A percentile compares a stretch with the other conserved stretches of the same genome.
Evolutionary conservation across 2,329 filamentous ascomycete genomes (phyloP).

Genomic region (Fusarium bulbicola): DNA sequence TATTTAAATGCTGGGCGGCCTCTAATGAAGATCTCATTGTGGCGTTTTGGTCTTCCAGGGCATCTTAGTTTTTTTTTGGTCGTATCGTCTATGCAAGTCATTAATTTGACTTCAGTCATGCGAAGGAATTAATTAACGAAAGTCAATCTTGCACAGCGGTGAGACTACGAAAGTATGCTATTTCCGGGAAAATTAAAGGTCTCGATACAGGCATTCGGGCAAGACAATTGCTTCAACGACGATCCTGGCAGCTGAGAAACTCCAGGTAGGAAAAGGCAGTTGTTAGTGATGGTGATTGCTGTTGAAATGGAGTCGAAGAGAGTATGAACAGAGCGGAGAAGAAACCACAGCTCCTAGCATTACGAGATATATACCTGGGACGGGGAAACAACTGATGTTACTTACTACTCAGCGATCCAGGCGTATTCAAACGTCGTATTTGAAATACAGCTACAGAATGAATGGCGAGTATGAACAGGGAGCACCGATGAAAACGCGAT

Average conservation of each 20-base stretch:
- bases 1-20: neutral
- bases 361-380: too few relatives aligned
- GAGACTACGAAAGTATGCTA: neutral
- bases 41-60: neutral
- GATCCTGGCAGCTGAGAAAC: neutral
- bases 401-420: accelerated
- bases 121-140: neutral
- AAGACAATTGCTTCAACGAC: too few relatives aligned
- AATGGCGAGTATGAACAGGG: neutral
- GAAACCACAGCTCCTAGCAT: accelerated
- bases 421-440: accelerated
- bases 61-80: neutral
- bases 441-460: too few relatives aligned
- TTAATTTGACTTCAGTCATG: neutral
- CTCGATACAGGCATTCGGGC: accelerated
- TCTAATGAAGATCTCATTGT: neutral
- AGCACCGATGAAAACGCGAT: accelerated
- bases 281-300: too few relatives aligned
- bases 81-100: neutral
- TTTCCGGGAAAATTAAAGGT: neutral
- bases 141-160: neutral
- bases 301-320: too few relatives aligned
- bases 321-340: neutral
- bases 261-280: too few relatives aligned
- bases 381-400: neutral